phyloP scores from a whole-genome alignment of 768 basidiomycete genomes.

The Tylopilus vinaceipallidus region DNA sequence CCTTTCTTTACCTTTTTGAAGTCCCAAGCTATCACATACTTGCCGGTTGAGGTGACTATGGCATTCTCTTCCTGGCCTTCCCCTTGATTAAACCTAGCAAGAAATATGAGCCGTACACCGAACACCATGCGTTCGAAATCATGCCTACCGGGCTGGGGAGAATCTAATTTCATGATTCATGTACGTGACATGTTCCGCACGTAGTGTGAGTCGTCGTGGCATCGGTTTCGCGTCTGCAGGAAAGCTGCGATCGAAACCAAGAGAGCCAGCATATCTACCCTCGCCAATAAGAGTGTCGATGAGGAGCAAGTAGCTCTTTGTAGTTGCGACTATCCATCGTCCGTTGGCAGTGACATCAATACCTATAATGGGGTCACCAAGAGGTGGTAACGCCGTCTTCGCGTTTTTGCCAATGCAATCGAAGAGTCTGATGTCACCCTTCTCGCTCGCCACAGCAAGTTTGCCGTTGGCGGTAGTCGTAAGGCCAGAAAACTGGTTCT shows the following conservation, averaged over 20 bases:
- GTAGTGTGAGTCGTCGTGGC: conserved; percentile 83
- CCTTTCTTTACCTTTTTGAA: conserved; percentile 95
- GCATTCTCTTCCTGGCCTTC: conserved; percentile 88
- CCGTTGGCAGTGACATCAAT: conserved; percentile 94
- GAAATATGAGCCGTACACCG: conserved; percentile 3
- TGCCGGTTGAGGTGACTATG: conserved; percentile 92
- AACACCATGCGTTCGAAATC: not conserved
- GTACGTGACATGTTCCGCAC: conserved; percentile 89
- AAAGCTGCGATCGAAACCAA: conserved; percentile 94
- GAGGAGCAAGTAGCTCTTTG: conserved; percentile 87
- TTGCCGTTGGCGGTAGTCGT: conserved; percentile 84
- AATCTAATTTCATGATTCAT: conserved; percentile 88
- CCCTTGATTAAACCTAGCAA: conserved; percentile 84
- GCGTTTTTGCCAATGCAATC: conserved; percentile 98
- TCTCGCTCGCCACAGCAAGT: conserved; percentile 91
- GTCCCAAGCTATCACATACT: conserved; percentile 96
- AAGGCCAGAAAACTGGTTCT: conserved; percentile 93
- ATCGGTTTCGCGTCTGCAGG: conserved; percentile 92
- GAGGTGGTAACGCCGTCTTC: conserved; percentile 93
- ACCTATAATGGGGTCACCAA: conserved; percentile 94
- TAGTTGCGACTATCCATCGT: conserved; percentile 94
- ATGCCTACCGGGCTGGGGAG: conserved; percentile 82
- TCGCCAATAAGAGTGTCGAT: conserved; percentile 95
- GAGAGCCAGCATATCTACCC: conserved; percentile 74
- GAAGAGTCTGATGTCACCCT: conserved; percentile 94